Percentiles rank a stretch among this genome's conserved stretches.
Evolutionary conservation across 441 rosid species (phyloP).

Genomic region (Populus hybrid): DNA sequence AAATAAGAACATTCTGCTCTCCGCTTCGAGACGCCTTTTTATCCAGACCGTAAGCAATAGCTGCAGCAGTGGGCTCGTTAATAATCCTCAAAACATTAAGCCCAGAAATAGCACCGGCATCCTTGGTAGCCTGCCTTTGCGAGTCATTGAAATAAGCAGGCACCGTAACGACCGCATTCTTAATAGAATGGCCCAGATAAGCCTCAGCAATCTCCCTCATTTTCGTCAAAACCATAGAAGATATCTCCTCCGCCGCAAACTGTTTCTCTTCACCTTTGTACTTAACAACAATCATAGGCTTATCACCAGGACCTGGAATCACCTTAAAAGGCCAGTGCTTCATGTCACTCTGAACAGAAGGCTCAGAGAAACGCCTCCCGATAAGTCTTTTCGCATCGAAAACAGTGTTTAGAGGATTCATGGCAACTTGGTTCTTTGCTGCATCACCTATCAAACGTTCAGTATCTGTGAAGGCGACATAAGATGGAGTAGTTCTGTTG

Average conservation of each 20-base stretch:
- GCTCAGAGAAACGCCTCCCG: slow-evolving; percentile 45
- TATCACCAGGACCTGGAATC: slow-evolving; percentile 32
- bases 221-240: slow-evolving; percentile 42
- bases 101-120: slow-evolving; percentile 35
- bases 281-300: slow-evolving; percentile 40
- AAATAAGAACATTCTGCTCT: slow-evolving; percentile 38
- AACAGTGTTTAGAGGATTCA: slow-evolving; percentile 52
- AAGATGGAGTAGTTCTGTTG: slow-evolving; percentile 56
- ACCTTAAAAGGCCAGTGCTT: slow-evolving; percentile 55
- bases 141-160: slow-evolving; percentile 41
- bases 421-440: slow-evolving; percentile 55
- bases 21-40: slow-evolving; percentile 29
- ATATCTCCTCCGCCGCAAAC: slow-evolving; percentile 46
- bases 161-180: slow-evolving; percentile 32
- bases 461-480: slow-evolving; percentile 51
- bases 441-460: slow-evolving; percentile 49
- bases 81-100: slow-evolving; percentile 38
- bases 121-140: slow-evolving; percentile 39
- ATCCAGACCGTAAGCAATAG: slow-evolving; percentile 38
- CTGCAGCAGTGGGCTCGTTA: slow-evolving; percentile 40
- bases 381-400: slow-evolving; percentile 55
- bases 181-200: slow-evolving; percentile 22
- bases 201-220: slow-evolving; percentile 36
- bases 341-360: slow-evolving; percentile 43
- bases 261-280: slow-evolving; percentile 50